These are phyloP conservation scores for Berkeleyomyces basicola DNA, from an alignment of 2,329 filamentous ascomycete genomes.

Conservation along the genomic window DNA sequence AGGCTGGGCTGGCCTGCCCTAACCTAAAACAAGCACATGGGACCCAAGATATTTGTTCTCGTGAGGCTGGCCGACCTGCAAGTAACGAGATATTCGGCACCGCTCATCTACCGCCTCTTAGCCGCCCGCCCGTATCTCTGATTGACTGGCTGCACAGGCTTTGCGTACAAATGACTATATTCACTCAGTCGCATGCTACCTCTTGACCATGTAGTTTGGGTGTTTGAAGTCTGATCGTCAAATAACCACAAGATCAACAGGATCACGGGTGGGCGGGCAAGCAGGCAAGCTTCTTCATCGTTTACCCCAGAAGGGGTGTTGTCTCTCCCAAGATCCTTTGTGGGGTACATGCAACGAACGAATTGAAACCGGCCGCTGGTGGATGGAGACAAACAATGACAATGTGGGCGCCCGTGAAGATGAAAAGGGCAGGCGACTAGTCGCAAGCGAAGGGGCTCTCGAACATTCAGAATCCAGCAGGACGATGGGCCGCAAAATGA, in stretches of 20 bases:
- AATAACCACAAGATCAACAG: background rate
- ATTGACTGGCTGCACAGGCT: background rate
- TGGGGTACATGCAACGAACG: background rate
- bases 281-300: background rate
- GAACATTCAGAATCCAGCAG: background rate
- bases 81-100: background rate
- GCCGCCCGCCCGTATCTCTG: background rate
- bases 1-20: background rate
- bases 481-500: background rate
- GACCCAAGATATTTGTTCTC: background rate
- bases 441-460: background rate
- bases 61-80: background rate
- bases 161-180: background rate
- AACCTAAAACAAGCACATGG: slow-evolving; percentile 1
- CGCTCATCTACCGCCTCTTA: background rate
- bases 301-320: background rate
- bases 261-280: background rate
- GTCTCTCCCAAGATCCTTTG: background rate
- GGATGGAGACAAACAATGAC: background rate
- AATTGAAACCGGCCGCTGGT: background rate
- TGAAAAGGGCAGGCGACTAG: background rate
- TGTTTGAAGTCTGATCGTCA: background rate
- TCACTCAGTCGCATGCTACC: background rate
- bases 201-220: background rate
- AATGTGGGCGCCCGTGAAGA: background rate